A percentile compares a stretch with the other conserved stretches of the same genome.
Conservation (phyloP, 257 asterid genomes). For the Penstemon davidsonii region DNA sequence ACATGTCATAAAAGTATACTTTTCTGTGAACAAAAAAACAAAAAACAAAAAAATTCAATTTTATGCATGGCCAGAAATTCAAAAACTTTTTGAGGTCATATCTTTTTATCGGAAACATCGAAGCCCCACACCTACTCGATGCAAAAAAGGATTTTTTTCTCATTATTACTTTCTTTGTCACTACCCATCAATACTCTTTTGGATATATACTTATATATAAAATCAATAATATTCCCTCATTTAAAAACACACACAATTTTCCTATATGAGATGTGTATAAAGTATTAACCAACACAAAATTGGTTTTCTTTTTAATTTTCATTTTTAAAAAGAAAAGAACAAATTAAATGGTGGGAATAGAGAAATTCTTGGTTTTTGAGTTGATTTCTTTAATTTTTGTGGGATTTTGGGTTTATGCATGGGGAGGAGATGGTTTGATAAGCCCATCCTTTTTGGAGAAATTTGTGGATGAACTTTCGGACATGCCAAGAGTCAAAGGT, state of each 20-base stretch:
- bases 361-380: conserved; percentile 13
- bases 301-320: too few relatives aligned
- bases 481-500: conserved; percentile 73
- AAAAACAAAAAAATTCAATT: too few relatives aligned
- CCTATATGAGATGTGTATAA: neutral
- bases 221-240: neutral
- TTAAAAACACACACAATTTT: neutral
- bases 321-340: neutral
- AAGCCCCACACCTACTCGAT: conserved; percentile 25
- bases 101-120: conserved; percentile 36
- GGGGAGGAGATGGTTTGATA: conserved; percentile 41
- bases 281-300: too few relatives aligned
- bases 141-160: neutral
- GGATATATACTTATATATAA: neutral
- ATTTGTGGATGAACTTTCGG: conserved; percentile 73
- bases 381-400: conserved; percentile 18
- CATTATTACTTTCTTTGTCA: conserved; percentile 29
- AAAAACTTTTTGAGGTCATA: neutral
- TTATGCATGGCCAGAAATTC: too few relatives aligned
- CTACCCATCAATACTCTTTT: conserved; percentile 13
- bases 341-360: conserved; percentile 27
- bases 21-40: too few relatives aligned
- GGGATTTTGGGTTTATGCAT: conserved; percentile 29
- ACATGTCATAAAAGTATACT: too few relatives aligned
- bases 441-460: conserved; percentile 48